Base-by-base conservation (phyloP, 1,139 yeast genomes). In the Kodamaea fungicola region DNA sequence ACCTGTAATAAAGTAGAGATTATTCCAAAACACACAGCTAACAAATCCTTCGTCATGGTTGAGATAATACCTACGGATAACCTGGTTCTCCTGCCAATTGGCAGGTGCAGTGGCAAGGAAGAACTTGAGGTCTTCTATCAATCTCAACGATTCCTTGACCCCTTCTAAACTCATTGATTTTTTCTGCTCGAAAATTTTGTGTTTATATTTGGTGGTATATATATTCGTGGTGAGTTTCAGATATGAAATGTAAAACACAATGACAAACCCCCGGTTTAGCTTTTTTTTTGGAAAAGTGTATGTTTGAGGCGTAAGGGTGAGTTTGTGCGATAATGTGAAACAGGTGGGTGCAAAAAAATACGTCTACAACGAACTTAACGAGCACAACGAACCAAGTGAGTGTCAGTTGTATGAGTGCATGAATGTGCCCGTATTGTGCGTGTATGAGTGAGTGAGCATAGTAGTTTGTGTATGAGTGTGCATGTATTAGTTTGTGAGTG, bases 61-160 rank as follows among this genome's bases (percentile, higher is more conserved):
- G 37, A 92, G 65, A 54, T 83, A 85, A 59, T 87, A 90, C 39
- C 96, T 71, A 54, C 96, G 71, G 39, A 90, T 86, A 33, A 87
- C 85, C 58, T 90, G 97, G 52, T 83, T 83, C 43, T 82, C 87
- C 55, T 83, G 90, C 95, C 97, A 90, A 55, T 83, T 85, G 2
- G 94, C 94, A 0, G 98, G 97, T 0, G 97, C 97, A 0, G 96
- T 86, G 4, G 89, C 88, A 35, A 90, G 62, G 53, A 90, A 90
- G 60, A 83, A 83, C 62, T 87, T 87, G 49, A 88, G 62, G 53
- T 84, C 94, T 46, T 83, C 90, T 22, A 83, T 80, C 34, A 81
- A 67, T 45, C 83, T 67, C 40, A 84, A 61, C 23, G 83, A 76
- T 46, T 79, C 82, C 43, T 59, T 57, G 19, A 66, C 65, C 28